These are phyloP conservation scores for Kuraishia molischiana DNA, from an alignment of 805 yeast genomes.

Conservation along the genomic window DNA sequence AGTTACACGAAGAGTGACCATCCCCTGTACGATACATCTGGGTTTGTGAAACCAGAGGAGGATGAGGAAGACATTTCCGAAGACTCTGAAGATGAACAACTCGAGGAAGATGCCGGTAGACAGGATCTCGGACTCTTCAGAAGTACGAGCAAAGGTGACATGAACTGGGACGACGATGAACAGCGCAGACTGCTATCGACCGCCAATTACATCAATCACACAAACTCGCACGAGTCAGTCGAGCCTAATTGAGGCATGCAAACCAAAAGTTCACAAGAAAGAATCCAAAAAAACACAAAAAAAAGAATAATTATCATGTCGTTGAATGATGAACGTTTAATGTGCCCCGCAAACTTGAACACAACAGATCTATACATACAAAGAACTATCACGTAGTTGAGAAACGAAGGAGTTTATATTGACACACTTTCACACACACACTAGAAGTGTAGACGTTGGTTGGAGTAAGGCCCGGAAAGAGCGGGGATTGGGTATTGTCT, in stretches of 20 bases:
- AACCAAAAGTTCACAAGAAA: no score
- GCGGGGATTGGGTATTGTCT: no score
- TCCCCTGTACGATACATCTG: conserved; percentile 51
- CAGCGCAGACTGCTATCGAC: background rate
- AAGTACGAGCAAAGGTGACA: conserved; percentile 3
- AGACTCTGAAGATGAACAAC: conserved; percentile 1
- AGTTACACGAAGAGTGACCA: conserved; percentile 55
- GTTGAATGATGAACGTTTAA: no score
- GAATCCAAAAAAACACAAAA: no score
- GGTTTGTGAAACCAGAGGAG: background rate
- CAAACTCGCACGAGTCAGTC: background rate
- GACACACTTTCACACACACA: no score
- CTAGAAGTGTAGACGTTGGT: no score
- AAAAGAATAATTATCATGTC: no score
- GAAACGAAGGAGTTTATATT: no score
- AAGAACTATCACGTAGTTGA: no score
- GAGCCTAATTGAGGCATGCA: background rate
- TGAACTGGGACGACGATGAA: conserved; percentile 4
- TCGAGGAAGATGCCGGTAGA: background rate
- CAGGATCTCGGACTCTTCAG: conserved; percentile 2
- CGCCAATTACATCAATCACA: background rate
- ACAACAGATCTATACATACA: no score
- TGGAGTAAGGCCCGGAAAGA: no score
- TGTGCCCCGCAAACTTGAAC: no score
- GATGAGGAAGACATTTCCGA: background rate